Evolutionary conservation across 345 rosid genomes (phyloP).

Genomic region (Salix exigua): DNA sequence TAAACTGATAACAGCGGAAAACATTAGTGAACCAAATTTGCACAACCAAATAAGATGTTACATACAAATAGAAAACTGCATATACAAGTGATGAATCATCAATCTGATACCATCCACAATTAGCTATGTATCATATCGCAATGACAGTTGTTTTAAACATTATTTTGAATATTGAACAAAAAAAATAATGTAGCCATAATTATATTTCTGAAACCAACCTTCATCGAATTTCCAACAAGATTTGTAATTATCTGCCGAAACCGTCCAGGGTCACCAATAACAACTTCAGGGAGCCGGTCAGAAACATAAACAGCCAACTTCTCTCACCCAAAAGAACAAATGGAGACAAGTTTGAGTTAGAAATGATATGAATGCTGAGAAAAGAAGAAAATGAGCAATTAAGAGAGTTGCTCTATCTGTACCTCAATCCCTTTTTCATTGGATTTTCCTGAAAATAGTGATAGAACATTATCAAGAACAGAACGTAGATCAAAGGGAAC

Average conservation of each 20-base stretch:
- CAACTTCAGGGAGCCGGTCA: slow-evolving; percentile 66
- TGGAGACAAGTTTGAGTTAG: slow-evolving; percentile 18
- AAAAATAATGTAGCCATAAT: background rate
- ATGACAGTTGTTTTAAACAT: background rate
- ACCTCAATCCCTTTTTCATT: slow-evolving; percentile 84
- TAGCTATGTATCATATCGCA: background rate
- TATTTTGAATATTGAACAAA: background rate
- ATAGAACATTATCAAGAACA: slow-evolving; percentile 72
- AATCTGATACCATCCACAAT: background rate
- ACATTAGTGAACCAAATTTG: slow-evolving; percentile 12
- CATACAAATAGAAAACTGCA: background rate
- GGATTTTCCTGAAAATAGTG: slow-evolving; percentile 66
- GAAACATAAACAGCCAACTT: slow-evolving; percentile 89
- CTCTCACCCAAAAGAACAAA: slow-evolving; percentile 27
- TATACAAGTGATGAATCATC: background rate
- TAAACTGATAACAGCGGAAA: slow-evolving; percentile 53
- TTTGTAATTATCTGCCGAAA: slow-evolving; percentile 86
- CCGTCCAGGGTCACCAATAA: slow-evolving; percentile 82
- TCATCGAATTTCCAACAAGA: slow-evolving; percentile 92
- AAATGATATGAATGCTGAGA: background rate
- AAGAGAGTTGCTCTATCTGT: background rate
- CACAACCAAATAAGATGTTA: background rate
- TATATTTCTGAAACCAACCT: slow-evolving; percentile 42
- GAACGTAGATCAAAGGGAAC: slow-evolving; percentile 78
- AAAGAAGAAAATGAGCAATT: background rate